A percentile compares a stretch with the other conserved stretches of the same genome.
phyloP scores from a whole-genome alignment of 2,329 filamentous ascomycete genomes.

The Phoma sp. region DNA sequence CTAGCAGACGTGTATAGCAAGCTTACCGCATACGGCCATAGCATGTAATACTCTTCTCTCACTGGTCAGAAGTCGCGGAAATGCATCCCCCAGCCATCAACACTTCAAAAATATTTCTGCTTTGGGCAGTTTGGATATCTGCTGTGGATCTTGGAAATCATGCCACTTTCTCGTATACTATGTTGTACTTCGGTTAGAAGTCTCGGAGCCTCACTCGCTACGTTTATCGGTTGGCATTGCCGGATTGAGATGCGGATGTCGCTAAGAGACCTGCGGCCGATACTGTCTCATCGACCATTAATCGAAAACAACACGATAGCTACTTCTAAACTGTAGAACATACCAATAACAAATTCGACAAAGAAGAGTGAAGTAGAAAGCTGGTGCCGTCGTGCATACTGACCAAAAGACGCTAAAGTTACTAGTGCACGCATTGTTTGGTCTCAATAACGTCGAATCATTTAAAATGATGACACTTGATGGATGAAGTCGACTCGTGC shows the following conservation, averaged over 20 bases:
- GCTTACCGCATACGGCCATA: constrained; percentile 15
- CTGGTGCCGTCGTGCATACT: too few species aligned
- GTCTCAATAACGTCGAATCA: too few species aligned
- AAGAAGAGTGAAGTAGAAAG: too few species aligned
- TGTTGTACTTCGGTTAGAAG: background rate
- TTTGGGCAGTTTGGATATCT: constrained; percentile 1
- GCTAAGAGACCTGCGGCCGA: too few species aligned
- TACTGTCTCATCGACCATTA: too few species aligned
- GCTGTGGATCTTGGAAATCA: background rate
- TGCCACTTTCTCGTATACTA: background rate
- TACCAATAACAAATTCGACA: too few species aligned
- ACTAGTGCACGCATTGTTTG: too few species aligned
- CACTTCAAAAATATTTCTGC: constrained; percentile 3
- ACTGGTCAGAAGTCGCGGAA: constrained; percentile 10
- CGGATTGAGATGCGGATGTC: background rate
- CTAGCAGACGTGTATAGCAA: constrained; percentile 2
- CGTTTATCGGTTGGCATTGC: background rate
- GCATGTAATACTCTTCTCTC: background rate
- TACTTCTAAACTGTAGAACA: too few species aligned
- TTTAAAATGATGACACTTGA: too few species aligned
- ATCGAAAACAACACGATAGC: too few species aligned
- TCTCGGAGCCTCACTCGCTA: background rate
- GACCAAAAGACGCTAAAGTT: too few species aligned
- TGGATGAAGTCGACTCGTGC: too few species aligned
- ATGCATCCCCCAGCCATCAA: constrained; percentile 4